Evolutionary conservation across 164 flowering plant genomes (phyloP).

Genomic region (Santalum album): DNA sequence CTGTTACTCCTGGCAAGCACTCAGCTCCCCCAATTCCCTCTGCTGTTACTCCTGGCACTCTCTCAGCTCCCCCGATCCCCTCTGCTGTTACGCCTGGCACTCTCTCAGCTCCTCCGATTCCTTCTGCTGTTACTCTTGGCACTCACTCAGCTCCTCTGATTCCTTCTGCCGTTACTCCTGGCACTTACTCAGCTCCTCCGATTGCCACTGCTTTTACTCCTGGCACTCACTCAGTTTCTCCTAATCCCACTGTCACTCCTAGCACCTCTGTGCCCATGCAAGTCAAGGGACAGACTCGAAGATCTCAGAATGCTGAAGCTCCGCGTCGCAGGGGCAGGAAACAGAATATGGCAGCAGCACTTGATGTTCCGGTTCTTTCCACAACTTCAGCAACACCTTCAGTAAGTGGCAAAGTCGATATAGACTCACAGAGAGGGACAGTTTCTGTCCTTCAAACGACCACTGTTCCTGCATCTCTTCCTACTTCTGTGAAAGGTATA

Average conservation of each 20-base stretch:
- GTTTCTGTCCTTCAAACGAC: slow-evolving; percentile 7
- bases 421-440: slow-evolving; percentile 6
- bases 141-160: neutral
- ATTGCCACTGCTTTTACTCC: neutral
- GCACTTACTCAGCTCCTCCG: too few relatives aligned
- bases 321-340: slow-evolving; percentile 31
- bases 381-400: neutral
- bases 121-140: slow-evolving; percentile 1
- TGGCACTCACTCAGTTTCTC: neutral
- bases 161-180: neutral
- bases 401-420: neutral
- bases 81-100: slow-evolving; percentile 15
- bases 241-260: neutral
- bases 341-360: slow-evolving; percentile 1
- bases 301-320: slow-evolving; percentile 14
- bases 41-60: slow-evolving; percentile 16
- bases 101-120: slow-evolving; percentile 3
- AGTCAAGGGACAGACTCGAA: slow-evolving; percentile 15
- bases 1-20: slow-evolving; percentile 14
- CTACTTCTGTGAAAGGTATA: slow-evolving; percentile 13
- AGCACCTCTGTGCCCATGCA: slow-evolving; percentile 12
- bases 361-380: neutral
- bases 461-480: neutral
- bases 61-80: slow-evolving; percentile 8
- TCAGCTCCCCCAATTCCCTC: slow-evolving; percentile 8